Base-by-base conservation (phyloP, 2,329 filamentous ascomycete species). In the Tolypocladium guangdongense region DNA sequence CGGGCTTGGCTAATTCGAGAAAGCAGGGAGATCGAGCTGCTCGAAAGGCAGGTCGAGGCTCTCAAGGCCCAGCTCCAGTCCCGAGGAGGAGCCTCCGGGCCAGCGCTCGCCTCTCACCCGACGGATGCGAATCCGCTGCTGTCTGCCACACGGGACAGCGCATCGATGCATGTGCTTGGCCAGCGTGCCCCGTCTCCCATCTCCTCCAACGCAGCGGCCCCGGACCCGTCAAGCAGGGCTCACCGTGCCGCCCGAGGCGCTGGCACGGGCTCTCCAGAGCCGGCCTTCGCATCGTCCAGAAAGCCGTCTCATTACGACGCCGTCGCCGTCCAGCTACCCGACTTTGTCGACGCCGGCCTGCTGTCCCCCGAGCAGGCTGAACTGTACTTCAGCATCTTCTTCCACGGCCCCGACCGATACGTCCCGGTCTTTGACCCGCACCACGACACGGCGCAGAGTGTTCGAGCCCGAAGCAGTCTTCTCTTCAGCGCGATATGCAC, bases 401-500 rank as follows among this genome's bases (percentile, higher is more conserved):
- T 64, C 43, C 55, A 58, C 35, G 63, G 63, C 12, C 64, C 62
- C 38, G 57, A 64, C 38, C 59, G 60, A 45, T 64, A 62, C 38
- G 62, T 63, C 3, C 63, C 63, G 0, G 56, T 65, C 0, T 62
- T 66, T 20, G 60, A 65, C 37, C 60, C 60, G 0, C 16, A 18
- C 16, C 62, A 68, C 37, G 77, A 81, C 55, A 73, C 71, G 0
- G 70, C 78, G 49, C 60, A 69, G 0, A 74, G 72, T 0, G 68
- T 81, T 2, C 66, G 72, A 18, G 60, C 64, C 10, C 68, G 77
- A 14, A 80, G 75, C 52, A 69, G 70, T 3, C 71, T 80, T 18
- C 65, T 81, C 0, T 73, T 81, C 49, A 75, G 78, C 57, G 69
- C 72, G 1, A 76, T 81, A 8, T 74, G 77, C 53, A 73, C 75